These are phyloP conservation scores for Sesbania bispinosa DNA, from an alignment of 306 rosid genomes.

Conservation along the genomic window DNA sequence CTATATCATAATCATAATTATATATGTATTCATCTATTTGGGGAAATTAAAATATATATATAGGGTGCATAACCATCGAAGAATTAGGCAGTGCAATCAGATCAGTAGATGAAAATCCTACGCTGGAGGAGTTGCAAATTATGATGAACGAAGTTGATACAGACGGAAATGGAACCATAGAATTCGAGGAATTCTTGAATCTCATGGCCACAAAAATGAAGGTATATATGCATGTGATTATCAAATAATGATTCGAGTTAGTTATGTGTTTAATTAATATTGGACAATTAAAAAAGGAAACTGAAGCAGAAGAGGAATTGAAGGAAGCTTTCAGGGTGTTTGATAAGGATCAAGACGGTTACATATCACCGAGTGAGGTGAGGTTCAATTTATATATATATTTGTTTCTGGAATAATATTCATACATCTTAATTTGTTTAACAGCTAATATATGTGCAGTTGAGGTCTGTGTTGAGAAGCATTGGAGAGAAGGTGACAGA, in stretches of 20 bases:
- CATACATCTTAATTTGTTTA: neutral
- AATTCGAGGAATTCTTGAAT: constrained; percentile 63
- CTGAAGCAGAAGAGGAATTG: constrained; percentile 53
- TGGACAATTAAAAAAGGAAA: constrained; percentile 44
- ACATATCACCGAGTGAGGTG: constrained; percentile 67
- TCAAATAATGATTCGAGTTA: neutral
- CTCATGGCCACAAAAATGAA: constrained; percentile 60
- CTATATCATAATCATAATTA: too few species aligned
- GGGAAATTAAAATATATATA: neutral
- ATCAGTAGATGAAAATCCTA: constrained; percentile 44
- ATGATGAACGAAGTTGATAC: constrained; percentile 56
- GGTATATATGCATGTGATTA: constrained; percentile 23
- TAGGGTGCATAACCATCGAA: constrained; percentile 63
- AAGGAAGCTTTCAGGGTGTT: constrained; percentile 63
- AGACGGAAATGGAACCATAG: constrained; percentile 62
- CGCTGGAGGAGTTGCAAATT: constrained; percentile 45
- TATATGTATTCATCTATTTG: too few species aligned
- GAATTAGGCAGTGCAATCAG: constrained; percentile 53
- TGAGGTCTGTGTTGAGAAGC: constrained; percentile 52
- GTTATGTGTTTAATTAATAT: too few species aligned
- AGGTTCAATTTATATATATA: neutral
- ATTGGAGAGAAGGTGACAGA: constrained; percentile 51
- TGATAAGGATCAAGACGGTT: constrained; percentile 68
- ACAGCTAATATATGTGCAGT: constrained; percentile 24
- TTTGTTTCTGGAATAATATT: neutral